These are phyloP conservation scores for Populus euphratica DNA, from an alignment of 345 rosid species.

Conservation along the genomic window DNA sequence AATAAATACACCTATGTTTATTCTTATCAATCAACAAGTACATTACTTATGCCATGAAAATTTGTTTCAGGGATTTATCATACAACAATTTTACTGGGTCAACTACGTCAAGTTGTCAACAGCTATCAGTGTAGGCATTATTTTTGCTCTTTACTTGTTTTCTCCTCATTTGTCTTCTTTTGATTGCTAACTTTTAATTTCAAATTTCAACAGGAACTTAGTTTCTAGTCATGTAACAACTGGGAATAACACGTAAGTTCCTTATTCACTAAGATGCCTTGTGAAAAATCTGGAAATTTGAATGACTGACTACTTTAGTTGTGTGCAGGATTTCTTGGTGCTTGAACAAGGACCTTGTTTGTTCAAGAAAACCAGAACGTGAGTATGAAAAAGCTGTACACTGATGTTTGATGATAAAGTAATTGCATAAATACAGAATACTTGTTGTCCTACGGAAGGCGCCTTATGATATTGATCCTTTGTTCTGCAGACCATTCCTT, in stretches of 20 bases:
- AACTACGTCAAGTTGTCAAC: slow-evolving; percentile 37
- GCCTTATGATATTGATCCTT: background rate
- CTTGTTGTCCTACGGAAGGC: background rate
- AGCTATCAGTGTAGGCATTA: slow-evolving; percentile 43
- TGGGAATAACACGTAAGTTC: slow-evolving; percentile 54
- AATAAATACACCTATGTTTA: background rate
- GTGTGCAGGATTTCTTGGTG: slow-evolving; percentile 39
- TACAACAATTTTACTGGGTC: slow-evolving; percentile 73
- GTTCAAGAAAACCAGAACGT: slow-evolving; percentile 43
- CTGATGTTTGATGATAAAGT: background rate
- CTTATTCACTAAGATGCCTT: background rate
- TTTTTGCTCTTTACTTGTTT: background rate
- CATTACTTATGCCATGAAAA: background rate
- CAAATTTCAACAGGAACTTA: slow-evolving; percentile 50
- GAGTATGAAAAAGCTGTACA: slow-evolving; percentile 18
- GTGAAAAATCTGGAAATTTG: background rate
- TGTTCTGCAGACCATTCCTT: slow-evolving; percentile 51
- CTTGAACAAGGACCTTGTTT: slow-evolving; percentile 62
- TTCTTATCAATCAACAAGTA: background rate
- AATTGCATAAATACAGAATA: background rate
- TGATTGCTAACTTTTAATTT: slow-evolving; percentile 9
- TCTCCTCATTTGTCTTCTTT: background rate
- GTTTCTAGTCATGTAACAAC: slow-evolving; percentile 48
- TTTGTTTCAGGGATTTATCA: slow-evolving; percentile 67
- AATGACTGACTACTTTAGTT: background rate